Evolutionary conservation across 2,329 filamentous ascomycete genomes (phyloP).

Genomic region (Coniochaeta pulveracea): DNA sequence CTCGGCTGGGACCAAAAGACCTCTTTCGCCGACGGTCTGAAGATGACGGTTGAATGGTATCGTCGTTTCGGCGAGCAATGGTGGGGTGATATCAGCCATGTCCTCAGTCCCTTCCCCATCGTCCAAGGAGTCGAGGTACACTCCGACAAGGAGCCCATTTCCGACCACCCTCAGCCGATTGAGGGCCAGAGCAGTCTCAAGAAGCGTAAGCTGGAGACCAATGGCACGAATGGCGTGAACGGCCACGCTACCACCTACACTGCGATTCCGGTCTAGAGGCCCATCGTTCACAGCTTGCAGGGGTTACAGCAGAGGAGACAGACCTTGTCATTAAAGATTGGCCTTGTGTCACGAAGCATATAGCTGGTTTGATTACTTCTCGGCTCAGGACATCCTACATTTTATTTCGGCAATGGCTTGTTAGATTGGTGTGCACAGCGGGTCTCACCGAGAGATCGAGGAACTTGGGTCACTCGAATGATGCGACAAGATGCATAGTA

Average conservation of each 20-base stretch:
- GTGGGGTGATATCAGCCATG: constrained; percentile 63
- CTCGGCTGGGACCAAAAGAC: constrained; percentile 63
- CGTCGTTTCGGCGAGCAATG: constrained; percentile 51
- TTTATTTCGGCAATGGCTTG: too few species aligned
- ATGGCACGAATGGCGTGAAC: constrained; percentile 3
- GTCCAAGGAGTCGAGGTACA: constrained; percentile 44
- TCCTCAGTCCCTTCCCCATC: constrained; percentile 56
- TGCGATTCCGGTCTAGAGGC: not conserved
- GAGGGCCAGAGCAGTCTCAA: constrained; percentile 7
- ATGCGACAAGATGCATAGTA: too few species aligned
- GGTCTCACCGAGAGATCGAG: too few species aligned
- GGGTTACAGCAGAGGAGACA: too few species aligned
- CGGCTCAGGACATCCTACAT: too few species aligned
- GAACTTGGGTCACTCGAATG: too few species aligned
- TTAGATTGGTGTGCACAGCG: too few species aligned
- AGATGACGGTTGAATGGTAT: constrained; percentile 61
- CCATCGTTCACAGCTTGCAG: too few species aligned
- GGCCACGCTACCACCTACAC: not conserved
- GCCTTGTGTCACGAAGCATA: too few species aligned
- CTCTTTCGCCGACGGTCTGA: constrained; percentile 50
- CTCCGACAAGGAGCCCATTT: constrained; percentile 33
- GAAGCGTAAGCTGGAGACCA: constrained; percentile 10
- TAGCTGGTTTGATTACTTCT: too few species aligned
- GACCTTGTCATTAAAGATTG: too few species aligned
- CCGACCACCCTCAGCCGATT: constrained; percentile 12